Percentiles rank a stretch among this genome's conserved stretches.
These are phyloP conservation scores for Setaria italica DNA, from an alignment of 202 grass and related monocot genomes.

Conservation along the genomic window DNA sequence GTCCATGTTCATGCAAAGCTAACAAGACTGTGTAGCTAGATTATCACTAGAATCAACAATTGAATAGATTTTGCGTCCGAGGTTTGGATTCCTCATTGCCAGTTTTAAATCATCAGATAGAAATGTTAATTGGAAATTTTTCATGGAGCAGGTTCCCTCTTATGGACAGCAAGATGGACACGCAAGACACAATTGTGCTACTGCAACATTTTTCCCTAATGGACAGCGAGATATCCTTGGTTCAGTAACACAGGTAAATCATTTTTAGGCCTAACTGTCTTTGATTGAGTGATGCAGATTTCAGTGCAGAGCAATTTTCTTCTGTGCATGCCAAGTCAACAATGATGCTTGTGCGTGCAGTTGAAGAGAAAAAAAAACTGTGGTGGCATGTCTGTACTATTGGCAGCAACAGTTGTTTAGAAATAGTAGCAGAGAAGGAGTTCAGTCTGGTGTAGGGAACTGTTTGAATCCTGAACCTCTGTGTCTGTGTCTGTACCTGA, in stretches of 20 bases:
- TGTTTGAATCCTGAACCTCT: constrained; percentile 36
- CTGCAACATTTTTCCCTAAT: background rate
- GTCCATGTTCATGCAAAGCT: constrained; percentile 24
- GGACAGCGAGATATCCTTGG: constrained; percentile 10
- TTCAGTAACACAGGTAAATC: background rate
- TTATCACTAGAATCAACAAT: background rate
- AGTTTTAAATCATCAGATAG: constrained; percentile 12
- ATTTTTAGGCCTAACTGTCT: constrained; percentile 15
- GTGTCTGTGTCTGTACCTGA: constrained; percentile 40
- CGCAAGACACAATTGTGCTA: background rate
- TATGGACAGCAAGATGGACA: constrained; percentile 20
- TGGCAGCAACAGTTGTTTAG: constrained; percentile 19
- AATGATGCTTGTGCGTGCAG: constrained; percentile 34
- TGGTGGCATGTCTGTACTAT: constrained; percentile 28
- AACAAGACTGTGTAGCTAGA: background rate
- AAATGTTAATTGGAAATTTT: background rate
- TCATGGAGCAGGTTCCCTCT: background rate
- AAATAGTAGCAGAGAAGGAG: background rate
- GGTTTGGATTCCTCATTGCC: background rate
- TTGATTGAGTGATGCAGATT: constrained; percentile 10
- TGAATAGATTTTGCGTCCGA: background rate
- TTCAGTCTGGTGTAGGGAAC: constrained; percentile 16
- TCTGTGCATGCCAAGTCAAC: constrained; percentile 31
- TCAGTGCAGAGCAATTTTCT: background rate
- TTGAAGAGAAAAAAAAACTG: constrained; percentile 15